phyloP scores from a whole-genome alignment of 306 rosid species.

The Senna siamea region DNA sequence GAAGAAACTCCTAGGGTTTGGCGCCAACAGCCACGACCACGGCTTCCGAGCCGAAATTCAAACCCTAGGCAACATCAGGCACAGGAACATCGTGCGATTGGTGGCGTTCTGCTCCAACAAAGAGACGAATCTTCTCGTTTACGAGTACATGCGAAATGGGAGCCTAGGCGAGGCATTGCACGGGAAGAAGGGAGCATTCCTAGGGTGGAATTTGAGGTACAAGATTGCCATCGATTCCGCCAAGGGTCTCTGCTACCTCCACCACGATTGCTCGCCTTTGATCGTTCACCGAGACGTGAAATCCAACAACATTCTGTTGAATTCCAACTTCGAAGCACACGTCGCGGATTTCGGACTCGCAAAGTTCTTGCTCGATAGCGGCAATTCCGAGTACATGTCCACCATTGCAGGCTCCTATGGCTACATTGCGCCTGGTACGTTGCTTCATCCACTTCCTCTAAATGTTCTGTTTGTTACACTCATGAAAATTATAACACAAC shows the following conservation, averaged over 20 bases:
- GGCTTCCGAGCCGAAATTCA: slow-evolving; percentile 88
- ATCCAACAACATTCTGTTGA: slow-evolving; percentile 81
- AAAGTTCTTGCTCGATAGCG: slow-evolving; percentile 74
- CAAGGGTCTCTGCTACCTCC: slow-evolving; percentile 83
- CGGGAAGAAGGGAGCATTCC: slow-evolving; percentile 57
- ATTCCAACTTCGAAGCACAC: slow-evolving; percentile 83
- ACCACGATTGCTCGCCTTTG: slow-evolving; percentile 86
- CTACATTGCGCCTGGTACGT: slow-evolving; percentile 94
- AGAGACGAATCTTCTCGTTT: slow-evolving; percentile 74
- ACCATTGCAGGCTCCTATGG: slow-evolving; percentile 92
- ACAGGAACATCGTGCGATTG: slow-evolving; percentile 80
- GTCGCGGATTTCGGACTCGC: slow-evolving; percentile 93
- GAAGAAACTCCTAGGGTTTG: slow-evolving; percentile 73
- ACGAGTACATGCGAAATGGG: slow-evolving; percentile 90
- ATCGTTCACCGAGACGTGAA: slow-evolving; percentile 86
- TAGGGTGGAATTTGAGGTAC: slow-evolving; percentile 81
- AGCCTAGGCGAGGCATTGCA: slow-evolving; percentile 86
- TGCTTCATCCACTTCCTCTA: no score
- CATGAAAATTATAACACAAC: no score
- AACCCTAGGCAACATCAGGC: slow-evolving; percentile 85
- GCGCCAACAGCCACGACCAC: slow-evolving; percentile 68
- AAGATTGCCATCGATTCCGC: slow-evolving; percentile 80
- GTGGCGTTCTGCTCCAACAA: slow-evolving; percentile 84
- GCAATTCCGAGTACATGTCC: slow-evolving; percentile 86
- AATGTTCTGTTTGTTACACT: no score